Evolutionary conservation across 352 stramenopile genomes (phyloP), one percentile per base, ranked within the genome.

Genomic region (Globisporangium splendens): DNA sequence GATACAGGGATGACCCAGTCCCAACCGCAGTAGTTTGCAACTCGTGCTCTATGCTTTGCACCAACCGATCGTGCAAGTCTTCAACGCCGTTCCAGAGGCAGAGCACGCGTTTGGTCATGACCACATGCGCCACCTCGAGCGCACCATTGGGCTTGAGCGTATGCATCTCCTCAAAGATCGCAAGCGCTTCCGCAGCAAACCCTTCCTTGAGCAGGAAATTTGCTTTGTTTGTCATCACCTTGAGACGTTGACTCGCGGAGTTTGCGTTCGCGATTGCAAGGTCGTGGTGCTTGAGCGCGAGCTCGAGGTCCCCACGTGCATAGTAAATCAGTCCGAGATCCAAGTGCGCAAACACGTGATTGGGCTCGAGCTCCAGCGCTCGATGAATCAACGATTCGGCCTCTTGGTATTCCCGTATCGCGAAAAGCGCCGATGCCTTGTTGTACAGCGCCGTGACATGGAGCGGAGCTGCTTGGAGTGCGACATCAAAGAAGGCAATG

Each of bases 171-270:
- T 49, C 46, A 7, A 91, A 42, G 13, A 76, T 80, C 17, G 78
- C 54, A 1, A 95, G 54, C 8, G 86, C 83, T 0, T 66, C 57
- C 11, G 66, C 49, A 1, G 80, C 53, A 13, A 68, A 46, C 1
- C 74, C 75, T 2, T 56, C 60, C 38, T 87, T 75, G 18, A 79
- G 85, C 14, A 91, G 61, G 47, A 91, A 91, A 10, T 84, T 59
- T 0, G 72, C 86, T 58, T 91, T 93, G 66, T 95, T 95, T 68
- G 84, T 69, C 20, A 91, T 62, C 4, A 75, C 80, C 0, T 63
- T 57, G 12, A 78, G 21, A 15, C 70, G 62, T 13, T 62, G 49
- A 0, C 28, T 10, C 0, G 22, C 48, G 2, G 58, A 68, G 17
- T 55, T 52, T 0, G 69, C 41, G 11, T 48, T 47, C 8, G 52